Conservation (phyloP, 2,329 filamentous ascomycete species). For the Penicillium italicum region DNA sequence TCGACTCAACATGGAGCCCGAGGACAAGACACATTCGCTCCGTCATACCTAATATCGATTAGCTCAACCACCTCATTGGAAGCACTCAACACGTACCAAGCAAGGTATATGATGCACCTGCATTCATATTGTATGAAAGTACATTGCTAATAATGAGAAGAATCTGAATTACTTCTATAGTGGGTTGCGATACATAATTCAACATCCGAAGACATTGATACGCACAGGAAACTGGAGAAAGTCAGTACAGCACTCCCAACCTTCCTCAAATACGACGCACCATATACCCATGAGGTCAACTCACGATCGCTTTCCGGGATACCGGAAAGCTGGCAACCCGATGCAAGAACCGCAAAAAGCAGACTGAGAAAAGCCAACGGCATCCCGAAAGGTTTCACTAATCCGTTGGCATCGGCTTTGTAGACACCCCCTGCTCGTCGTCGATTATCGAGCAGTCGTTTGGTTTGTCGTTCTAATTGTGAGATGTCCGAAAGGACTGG, state of each 20-base stretch:
- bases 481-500: conserved; percentile 54
- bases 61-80: conserved; percentile 19
- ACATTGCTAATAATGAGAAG: conserved; percentile 61
- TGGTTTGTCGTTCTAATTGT: conserved; percentile 50
- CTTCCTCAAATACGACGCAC: conserved; percentile 35
- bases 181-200: conserved; percentile 61
- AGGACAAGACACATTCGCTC: conserved; percentile 54
- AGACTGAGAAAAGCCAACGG: conserved; percentile 57
- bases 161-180: conserved; percentile 59
- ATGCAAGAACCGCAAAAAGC: conserved; percentile 60
- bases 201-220: conserved; percentile 62
- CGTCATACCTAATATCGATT: conserved; percentile 27
- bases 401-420: conserved; percentile 45
- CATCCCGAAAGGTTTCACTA: conserved; percentile 56
- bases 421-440: conserved; percentile 41
- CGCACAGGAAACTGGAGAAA: conserved; percentile 55
- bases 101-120: conserved; percentile 60
- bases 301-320: conserved; percentile 56
- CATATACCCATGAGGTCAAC: conserved; percentile 61
- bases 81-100: conserved; percentile 41
- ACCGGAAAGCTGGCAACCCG: conserved; percentile 58
- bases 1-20: conserved; percentile 54
- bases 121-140: conserved; percentile 62
- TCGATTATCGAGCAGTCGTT: conserved; percentile 51
- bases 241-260: conserved; percentile 1